Percentiles rank a stretch among this genome's conserved stretches.
Evolutionary conservation across 2,329 filamentous ascomycete species (phyloP).

Genomic region (Endoconidiophora laricicola): DNA sequence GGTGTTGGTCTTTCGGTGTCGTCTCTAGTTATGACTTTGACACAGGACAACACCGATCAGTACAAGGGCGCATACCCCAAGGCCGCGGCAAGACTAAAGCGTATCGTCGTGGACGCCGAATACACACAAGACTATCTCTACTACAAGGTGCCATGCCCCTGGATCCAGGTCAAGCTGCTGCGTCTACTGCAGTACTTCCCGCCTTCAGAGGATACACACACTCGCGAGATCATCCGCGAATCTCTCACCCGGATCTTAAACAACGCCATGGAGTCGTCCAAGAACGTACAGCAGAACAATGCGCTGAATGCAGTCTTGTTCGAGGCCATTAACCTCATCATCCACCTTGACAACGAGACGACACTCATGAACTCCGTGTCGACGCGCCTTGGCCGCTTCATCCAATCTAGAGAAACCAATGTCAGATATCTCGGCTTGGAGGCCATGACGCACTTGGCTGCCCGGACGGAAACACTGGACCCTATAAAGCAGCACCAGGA

Average conservation of each 20-base stretch:
- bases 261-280: constrained; percentile 78
- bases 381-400: constrained; percentile 77
- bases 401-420: constrained; percentile 92
- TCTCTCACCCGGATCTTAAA: constrained; percentile 84
- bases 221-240: constrained; percentile 80
- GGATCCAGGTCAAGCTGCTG: constrained; percentile 91
- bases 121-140: constrained; percentile 86
- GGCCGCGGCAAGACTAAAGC: constrained; percentile 75
- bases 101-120: constrained; percentile 79
- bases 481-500: constrained; percentile 97
- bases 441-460: constrained; percentile 95
- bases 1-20: constrained; percentile 91
- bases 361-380: constrained; percentile 94
- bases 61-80: constrained; percentile 93
- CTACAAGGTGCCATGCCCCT: constrained; percentile 98
- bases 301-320: constrained; percentile 96
- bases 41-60: constrained; percentile 84
- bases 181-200: constrained; percentile 90
- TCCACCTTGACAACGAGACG: constrained; percentile 90
- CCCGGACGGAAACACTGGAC: constrained; percentile 80
- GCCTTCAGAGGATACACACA: constrained; percentile 89
- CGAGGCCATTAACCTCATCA: constrained; percentile 96
- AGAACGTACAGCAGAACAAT: constrained; percentile 99
- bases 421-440: constrained; percentile 90
- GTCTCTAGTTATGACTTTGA: constrained; percentile 83